Base-by-base conservation (phyloP, 202 grass and related monocot genomes). In the Setaria viridis region DNA sequence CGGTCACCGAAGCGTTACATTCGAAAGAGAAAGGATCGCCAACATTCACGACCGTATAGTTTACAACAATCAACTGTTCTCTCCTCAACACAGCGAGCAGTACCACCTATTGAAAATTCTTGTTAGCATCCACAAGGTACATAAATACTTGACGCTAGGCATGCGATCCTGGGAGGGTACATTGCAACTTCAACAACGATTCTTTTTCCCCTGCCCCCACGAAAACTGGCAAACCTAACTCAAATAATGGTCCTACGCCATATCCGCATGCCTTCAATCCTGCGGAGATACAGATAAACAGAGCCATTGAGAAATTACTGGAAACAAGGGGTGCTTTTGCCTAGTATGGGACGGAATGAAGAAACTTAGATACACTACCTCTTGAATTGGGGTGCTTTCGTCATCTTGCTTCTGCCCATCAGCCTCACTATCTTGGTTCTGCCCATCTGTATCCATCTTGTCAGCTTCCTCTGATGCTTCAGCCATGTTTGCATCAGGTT, bases 381-480 rank as follows among this genome's bases (percentile, higher is more conserved):
- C 84, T 55, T 94, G 77, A 59, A 99, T 89, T 39, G 88, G 88
- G 32, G 80, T 79, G 35, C 78, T 80, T 70, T 87, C 92, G 48
- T 94, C 81, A n/a, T 76, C 81, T 90, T 92, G 81, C 35, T 93
- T 91, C 76, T 94, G 43, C 75, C 85, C 94, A 94, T 91, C 79
- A 47, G 56, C 85, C 42, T 63, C 85, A 17, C 71, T 71, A 50
- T 82, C 87, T 78, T 90, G 78, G 79, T 87, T 85, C 49, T 91
- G 78, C 15, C 67, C 85, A 63, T 97, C 94, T 67, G 87, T 89
- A 50, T 93, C 92, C 94, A 97, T 97, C 80, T 87, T 80, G 19
- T 93, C 94, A 69, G 59, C 62, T 74, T 91, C 87, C 70, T 84
- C 90, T 79, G 92, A 43, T 45, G 63, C 83, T 47, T 90, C 84